Base-by-base conservation (phyloP, 805 yeast species). In the Grigorovia humatica region DNA sequence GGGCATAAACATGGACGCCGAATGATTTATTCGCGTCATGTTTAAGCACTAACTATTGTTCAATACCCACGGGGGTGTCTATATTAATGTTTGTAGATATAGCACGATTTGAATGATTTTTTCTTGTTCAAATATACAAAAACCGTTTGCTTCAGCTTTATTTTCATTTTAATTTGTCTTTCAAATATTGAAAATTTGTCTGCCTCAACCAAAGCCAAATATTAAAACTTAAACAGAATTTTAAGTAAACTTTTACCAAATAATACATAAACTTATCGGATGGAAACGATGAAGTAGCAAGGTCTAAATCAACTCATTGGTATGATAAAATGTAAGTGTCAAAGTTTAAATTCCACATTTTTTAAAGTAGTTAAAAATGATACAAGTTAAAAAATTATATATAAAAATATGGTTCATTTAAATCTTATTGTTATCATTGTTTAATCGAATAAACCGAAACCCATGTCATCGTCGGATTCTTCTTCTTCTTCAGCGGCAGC, bases 381-480 rank as follows among this genome's bases (percentile, higher is more conserved):
- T 42, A 42, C 44, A 42, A 42, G 18, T 42, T 27, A 42, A 38
- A 23, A 38, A 38, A 38, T 38, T 38, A 38, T 38, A 38, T 38
- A 38, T 38, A 38, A 38, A 15, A 38, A 38, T 9, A 38, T 38
- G 42, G 17, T 15, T 38, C 3, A n/a, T 46, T 45, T 32, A 23
- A 7, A 23, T 20, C 18, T 35, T 13, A 35, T 23, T n/a, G 23
- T 46, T 49, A 35, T 23, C 32, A 35, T 46, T 49, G 74, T 64
- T 77, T 85, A 86, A 76, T 85, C 95, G 79, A 86, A 86, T 76
- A 86, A 80, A 78, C 93, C 93, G 83, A 85, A 82, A 67, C 93
- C 95, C 93, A 86, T 84, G 77, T 85, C 95, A 68, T 82, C 89
- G 70, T 83, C 89, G 60, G 85, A 80, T 73, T 80, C 86, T 65